These are phyloP conservation scores for Heliosperma pusillum DNA, from an alignment of 148 eudicot species.

Conservation along the genomic window DNA sequence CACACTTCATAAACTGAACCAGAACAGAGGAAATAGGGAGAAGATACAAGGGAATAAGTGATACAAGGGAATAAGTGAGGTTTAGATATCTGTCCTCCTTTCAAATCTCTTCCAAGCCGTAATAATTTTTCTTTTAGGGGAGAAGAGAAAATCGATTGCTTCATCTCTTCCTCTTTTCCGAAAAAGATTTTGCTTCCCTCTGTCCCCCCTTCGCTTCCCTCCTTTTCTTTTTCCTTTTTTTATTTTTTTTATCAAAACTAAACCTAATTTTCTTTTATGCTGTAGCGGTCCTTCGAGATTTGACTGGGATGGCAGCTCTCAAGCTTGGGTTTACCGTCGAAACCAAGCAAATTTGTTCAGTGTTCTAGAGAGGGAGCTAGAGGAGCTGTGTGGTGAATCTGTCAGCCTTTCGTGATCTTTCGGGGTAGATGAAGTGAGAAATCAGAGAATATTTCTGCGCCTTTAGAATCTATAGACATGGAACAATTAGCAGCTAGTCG, in stretches of 20 bases:
- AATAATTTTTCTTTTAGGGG: neutral
- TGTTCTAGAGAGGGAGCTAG: slow-evolving; percentile 56
- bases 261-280: neutral
- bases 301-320: slow-evolving; percentile 59
- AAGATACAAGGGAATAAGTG: too few relatives aligned
- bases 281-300: slow-evolving; percentile 81
- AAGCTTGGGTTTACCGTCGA: slow-evolving; percentile 71
- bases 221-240: neutral
- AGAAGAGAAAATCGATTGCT: neutral
- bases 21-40: too few relatives aligned
- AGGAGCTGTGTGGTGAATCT: slow-evolving; percentile 58
- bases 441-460: neutral
- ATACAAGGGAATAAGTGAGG: neutral
- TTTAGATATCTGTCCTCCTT: neutral
- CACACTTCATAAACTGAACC: too few relatives aligned
- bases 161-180: neutral
- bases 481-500: neutral
- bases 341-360: slow-evolving; percentile 38
- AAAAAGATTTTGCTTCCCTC: neutral
- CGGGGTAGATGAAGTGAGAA: neutral
- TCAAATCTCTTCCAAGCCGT: neutral
- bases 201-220: neutral
- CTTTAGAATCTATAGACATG: neutral
- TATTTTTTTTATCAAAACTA: neutral
- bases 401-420: slow-evolving; percentile 45